Evolutionary conservation across 108 stramenopile species (phyloP).

Genomic region (Cyclotella atomus): DNA sequence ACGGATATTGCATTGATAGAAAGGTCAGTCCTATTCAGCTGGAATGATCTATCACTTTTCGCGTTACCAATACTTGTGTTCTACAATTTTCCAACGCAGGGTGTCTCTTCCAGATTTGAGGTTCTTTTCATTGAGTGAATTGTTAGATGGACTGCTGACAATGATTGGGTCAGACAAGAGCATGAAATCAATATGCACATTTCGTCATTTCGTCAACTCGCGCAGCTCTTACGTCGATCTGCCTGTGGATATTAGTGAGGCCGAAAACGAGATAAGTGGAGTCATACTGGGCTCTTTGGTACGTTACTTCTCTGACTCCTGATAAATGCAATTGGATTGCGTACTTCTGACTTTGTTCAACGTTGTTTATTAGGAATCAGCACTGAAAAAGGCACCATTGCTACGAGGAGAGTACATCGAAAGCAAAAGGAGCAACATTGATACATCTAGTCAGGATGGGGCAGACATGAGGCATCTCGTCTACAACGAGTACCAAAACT

Average conservation of each 20-base stretch:
- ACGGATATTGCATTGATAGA: constrained; percentile 2
- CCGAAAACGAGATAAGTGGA: constrained; percentile 34
- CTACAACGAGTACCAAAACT: constrained; percentile 24
- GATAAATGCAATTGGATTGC: constrained; percentile 10
- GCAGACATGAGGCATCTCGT: background rate
- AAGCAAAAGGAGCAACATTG: constrained; percentile 19
- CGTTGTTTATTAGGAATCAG: constrained; percentile 18
- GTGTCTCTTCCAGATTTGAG: constrained; percentile 14
- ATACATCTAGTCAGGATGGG: constrained; percentile 6
- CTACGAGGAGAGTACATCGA: constrained; percentile 24
- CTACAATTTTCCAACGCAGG: background rate
- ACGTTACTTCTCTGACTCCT: background rate
- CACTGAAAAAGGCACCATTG: background rate
- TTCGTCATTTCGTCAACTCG: constrained; percentile 2
- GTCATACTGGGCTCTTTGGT: constrained; percentile 30
- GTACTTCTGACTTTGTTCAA: background rate
- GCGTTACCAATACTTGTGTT: too few species aligned
- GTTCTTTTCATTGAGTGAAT: constrained; percentile 32
- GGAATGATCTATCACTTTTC: background rate
- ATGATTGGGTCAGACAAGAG: constrained; percentile 3
- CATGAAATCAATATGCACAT: constrained; percentile 14
- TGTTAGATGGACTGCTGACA: constrained; percentile 13
- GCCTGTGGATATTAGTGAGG: background rate
- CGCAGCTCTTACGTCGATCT: background rate
- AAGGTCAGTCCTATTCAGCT: background rate